These are phyloP conservation scores for Rhynchospora breviuscula DNA, from an alignment of 176 grass and related monocot species.

Conservation along the genomic window DNA sequence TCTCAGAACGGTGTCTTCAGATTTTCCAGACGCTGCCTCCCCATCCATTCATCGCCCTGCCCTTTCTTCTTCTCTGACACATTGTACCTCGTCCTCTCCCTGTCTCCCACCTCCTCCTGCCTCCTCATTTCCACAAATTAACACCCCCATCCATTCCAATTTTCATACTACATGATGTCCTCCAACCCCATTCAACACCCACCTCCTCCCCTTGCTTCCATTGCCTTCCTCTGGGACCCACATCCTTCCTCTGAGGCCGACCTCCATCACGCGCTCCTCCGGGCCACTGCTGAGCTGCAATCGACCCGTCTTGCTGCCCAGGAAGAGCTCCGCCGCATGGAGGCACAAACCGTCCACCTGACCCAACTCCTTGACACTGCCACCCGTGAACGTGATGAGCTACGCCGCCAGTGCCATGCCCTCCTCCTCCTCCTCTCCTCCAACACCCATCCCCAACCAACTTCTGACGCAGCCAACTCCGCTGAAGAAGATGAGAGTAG, in stretches of 20 bases:
- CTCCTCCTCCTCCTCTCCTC: constrained; percentile 69
- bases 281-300: constrained; percentile 55
- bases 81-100: background rate
- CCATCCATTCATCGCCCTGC: background rate
- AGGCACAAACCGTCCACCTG: constrained; percentile 57
- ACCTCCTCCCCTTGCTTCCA: background rate
- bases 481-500: constrained; percentile 11
- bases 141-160: background rate
- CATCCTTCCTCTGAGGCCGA: constrained; percentile 16
- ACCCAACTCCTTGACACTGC: constrained; percentile 50
- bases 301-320: constrained; percentile 47
- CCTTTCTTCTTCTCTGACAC: background rate
- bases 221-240: constrained; percentile 36
- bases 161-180: background rate
- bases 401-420: constrained; percentile 60
- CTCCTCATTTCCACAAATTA: background rate
- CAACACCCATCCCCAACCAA: constrained; percentile 7
- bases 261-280: constrained; percentile 55
- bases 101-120: background rate
- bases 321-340: constrained; percentile 59
- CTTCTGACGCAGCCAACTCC: background rate
- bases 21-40: background rate
- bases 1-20: background rate
- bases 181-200: constrained; percentile 6
- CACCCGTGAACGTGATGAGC: constrained; percentile 78